phyloP scores from a whole-genome alignment of 2,329 filamentous ascomycete genomes.

The Nemania sp. region DNA sequence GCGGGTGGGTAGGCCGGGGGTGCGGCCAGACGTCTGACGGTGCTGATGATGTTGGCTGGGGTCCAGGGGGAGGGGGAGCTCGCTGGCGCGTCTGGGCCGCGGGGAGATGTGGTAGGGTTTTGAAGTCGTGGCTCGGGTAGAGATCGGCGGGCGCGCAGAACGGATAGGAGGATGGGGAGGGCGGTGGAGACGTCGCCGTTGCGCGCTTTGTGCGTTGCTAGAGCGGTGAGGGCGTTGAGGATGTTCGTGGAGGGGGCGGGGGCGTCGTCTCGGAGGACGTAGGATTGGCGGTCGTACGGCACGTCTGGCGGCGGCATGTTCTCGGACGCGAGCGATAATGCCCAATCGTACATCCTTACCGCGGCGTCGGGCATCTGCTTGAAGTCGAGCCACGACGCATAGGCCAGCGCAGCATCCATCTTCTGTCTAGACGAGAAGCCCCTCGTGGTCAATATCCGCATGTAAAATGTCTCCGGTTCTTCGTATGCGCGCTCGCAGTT shows the following conservation, averaged over 20 bases:
- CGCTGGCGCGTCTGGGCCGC: not conserved
- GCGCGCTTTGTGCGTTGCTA: constrained; percentile 78
- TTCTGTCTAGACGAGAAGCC: constrained; percentile 81
- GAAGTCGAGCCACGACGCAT: constrained; percentile 83
- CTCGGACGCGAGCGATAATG: constrained; percentile 72
- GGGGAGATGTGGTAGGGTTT: not conserved
- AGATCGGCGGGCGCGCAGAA: constrained; percentile 76
- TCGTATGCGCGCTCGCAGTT: constrained; percentile 73
- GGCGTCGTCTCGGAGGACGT: constrained; percentile 64
- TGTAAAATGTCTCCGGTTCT: constrained; percentile 76
- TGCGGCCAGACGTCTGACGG: constrained; percentile 42
- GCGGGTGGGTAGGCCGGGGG: constrained; percentile 71
- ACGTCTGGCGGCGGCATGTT: constrained; percentile 41
- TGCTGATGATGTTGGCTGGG: constrained; percentile 34
- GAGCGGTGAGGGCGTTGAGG: constrained; percentile 72
- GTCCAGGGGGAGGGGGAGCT: constrained; percentile 29
- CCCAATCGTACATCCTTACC: constrained; percentile 74
- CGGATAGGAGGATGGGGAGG: constrained; percentile 82
- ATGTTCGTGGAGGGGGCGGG: constrained; percentile 72
- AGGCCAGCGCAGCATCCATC: constrained; percentile 79
- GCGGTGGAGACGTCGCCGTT: constrained; percentile 68
- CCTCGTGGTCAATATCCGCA: constrained; percentile 77
- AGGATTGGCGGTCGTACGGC: constrained; percentile 65
- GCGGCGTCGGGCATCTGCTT: constrained; percentile 70
- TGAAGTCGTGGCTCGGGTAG: constrained; percentile 43